Base-by-base conservation (phyloP, 495 filamentous ascomycete genomes). In the Lophiotrema nucula region DNA sequence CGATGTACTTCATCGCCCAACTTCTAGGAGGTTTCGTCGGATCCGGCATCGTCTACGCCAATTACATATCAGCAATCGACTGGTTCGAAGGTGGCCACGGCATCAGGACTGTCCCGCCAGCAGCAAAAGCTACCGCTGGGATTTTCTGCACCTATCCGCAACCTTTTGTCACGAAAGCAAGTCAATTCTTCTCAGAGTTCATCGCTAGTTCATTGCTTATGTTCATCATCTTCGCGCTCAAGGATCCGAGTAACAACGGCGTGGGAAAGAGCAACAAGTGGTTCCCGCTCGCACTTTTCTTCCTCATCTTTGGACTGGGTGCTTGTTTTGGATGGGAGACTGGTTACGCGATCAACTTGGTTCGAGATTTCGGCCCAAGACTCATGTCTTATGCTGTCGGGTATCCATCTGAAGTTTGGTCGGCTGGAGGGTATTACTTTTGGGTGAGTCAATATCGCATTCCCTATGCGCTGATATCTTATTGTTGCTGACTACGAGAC, bases 271-370 rank as follows among this genome's bases (percentile, higher is more conserved):
- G 4, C 73, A 79, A 2, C 54, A 71, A 15, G 50, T 83, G 61
- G 25, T 75, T 77, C 3, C 83, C 84, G 0, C 69, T 88, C 11
- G 76, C 66, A 0, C 70, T 87, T 3, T 83, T 87, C 68, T 86
- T 87, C 62, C 68, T 85, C 16, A 77, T 87, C 37, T 85, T 95
- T 65, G 83, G 83, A 2, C 77, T 87, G 21, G 84, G 83, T 16
- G 81, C 82, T 41, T 85, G 83, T 62, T 87, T 85, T 69, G 85
- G 85, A 25, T 86, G 80, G 78, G 82, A 87, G 65, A 87, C 84
- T 3, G 84, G 83, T 1, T 87, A 85, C 69, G 83, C 85, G 4
- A 84, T 87, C 31, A 87, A 87, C 61, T 69, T 83, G 19, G 85
- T 84, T 1, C 67, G 85, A 46, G 85, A 88, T 53, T 86, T 87